These are phyloP conservation scores for Ceratocystis albifundus DNA, from an alignment of 2,329 filamentous ascomycete species.

Conservation along the genomic window DNA sequence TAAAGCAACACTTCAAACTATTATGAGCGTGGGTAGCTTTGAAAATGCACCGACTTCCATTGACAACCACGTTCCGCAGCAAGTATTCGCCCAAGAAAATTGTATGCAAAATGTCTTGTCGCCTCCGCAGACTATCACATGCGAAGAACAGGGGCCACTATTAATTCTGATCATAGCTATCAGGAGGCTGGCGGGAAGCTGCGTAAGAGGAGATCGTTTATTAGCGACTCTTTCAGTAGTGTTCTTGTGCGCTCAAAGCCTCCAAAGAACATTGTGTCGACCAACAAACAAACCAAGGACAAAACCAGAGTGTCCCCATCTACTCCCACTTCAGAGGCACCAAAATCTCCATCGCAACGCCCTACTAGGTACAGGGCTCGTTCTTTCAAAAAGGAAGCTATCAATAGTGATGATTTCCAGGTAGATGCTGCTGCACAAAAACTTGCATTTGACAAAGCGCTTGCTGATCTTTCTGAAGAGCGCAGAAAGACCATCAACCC, in stretches of 20 bases:
- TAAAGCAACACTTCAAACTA: constrained; percentile 40
- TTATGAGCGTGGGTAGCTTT: constrained; percentile 40
- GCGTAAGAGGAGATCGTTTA: constrained; percentile 23
- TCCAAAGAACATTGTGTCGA: constrained; percentile 15
- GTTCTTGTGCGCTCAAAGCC: constrained; percentile 14
- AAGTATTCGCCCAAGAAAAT: constrained; percentile 21
- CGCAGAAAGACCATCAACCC: constrained; percentile 21
- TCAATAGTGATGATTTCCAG: background rate
- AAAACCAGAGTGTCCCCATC: background rate
- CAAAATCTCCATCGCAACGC: constrained; percentile 3
- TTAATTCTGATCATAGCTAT: background rate
- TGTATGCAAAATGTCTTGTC: no score
- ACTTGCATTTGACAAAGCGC: constrained; percentile 21
- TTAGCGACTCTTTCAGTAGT: constrained; percentile 15
- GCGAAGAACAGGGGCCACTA: background rate
- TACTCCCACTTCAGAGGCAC: background rate
- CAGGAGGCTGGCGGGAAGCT: constrained; percentile 14
- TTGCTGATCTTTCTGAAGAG: constrained; percentile 19
- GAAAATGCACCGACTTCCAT: constrained; percentile 27
- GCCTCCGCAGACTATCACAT: background rate
- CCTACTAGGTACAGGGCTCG: constrained; percentile 13
- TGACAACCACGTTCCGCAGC: constrained; percentile 23
- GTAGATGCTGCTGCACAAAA: constrained; percentile 13
- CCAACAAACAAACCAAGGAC: constrained; percentile 12
- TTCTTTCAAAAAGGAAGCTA: background rate